Percentiles rank a stretch among this genome's conserved stretches.
Conservation (phyloP, 176 grass and related monocot genomes). For the Poa pratensis region DNA sequence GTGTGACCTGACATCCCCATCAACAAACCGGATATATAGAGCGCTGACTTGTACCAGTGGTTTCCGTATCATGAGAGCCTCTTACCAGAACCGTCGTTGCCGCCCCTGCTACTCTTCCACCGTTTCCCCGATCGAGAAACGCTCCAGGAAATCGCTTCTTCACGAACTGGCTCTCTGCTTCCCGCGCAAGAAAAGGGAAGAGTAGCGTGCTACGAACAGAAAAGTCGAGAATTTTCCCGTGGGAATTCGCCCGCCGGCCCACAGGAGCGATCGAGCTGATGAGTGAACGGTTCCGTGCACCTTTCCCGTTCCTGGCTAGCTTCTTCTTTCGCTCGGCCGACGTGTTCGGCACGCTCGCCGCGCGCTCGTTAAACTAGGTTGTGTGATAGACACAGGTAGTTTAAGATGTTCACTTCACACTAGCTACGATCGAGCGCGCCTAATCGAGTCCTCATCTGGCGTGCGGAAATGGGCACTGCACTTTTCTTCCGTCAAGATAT, state of each 20-base stretch:
- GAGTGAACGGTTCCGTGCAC: slow-evolving; percentile 5
- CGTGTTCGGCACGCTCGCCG: not conserved
- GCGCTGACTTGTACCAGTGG: too few species aligned
- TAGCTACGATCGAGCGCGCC: too few species aligned
- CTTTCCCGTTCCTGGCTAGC: too few species aligned
- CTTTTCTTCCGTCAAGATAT: slow-evolving; percentile 49
- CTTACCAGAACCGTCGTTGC: not conserved
- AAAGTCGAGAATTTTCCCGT: not conserved
- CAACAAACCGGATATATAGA: too few species aligned
- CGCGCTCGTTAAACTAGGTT: not conserved
- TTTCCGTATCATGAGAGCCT: too few species aligned
- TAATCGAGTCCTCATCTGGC: not conserved
- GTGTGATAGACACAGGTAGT: too few species aligned
- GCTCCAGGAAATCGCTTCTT: slow-evolving; percentile 19
- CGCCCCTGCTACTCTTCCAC: not conserved
- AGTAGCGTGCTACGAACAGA: too few species aligned
- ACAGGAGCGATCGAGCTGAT: not conserved
- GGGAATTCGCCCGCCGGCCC: not conserved
- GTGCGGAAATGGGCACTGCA: slow-evolving; percentile 39
- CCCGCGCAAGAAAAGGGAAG: slow-evolving; percentile 42
- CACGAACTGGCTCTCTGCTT: not conserved
- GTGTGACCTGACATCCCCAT: too few species aligned
- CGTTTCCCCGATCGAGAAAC: not conserved
- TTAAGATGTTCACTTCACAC: not conserved
- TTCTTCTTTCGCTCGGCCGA: not conserved